A percentile compares a stretch with the other conserved stretches of the same genome.
These are phyloP conservation scores for Magnolia changhungtana DNA, from an alignment of 164 flowering plant genomes.

Conservation along the genomic window DNA sequence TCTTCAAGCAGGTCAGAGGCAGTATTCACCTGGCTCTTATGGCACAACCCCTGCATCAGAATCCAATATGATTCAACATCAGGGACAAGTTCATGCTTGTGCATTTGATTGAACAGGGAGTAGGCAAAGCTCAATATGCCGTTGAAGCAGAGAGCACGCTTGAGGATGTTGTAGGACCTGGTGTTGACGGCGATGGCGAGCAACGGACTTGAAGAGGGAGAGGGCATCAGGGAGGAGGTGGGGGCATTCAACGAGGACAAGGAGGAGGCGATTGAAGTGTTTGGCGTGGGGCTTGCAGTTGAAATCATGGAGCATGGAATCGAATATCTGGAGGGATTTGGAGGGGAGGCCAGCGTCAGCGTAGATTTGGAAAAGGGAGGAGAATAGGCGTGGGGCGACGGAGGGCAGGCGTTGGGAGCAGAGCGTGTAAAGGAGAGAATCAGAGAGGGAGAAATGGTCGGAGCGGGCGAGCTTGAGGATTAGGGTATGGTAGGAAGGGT, in stretches of 20 bases:
- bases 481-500: conserved; percentile 59
- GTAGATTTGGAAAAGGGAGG: conserved; percentile 50
- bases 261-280: conserved; percentile 59
- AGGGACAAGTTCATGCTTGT: conserved; percentile 65
- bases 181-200: too few species aligned
- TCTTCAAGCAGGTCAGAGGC: conserved; percentile 79
- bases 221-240: conserved; percentile 50
- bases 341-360: conserved; percentile 61
- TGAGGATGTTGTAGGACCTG: too few species aligned
- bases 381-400: conserved; percentile 41
- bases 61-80: conserved; percentile 71
- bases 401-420: conserved; percentile 27
- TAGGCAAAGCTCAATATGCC: conserved; percentile 66
- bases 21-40: conserved; percentile 71
- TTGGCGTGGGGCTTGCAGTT: conserved; percentile 51
- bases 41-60: conserved; percentile 82
- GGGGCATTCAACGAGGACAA: conserved; percentile 43
- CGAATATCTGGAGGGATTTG: conserved; percentile 50
- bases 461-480: conserved; percentile 74
- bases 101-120: conserved; percentile 68
- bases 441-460: conserved; percentile 53
- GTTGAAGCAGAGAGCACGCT: too few species aligned
- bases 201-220: conserved; percentile 59
- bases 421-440: conserved; percentile 37
- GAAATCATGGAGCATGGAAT: conserved; percentile 48